A percentile compares a stretch with the other conserved stretches of the same genome.
These are phyloP conservation scores for Ceratopteris richardii DNA, from an alignment of 75 land plant species.

Conservation along the genomic window DNA sequence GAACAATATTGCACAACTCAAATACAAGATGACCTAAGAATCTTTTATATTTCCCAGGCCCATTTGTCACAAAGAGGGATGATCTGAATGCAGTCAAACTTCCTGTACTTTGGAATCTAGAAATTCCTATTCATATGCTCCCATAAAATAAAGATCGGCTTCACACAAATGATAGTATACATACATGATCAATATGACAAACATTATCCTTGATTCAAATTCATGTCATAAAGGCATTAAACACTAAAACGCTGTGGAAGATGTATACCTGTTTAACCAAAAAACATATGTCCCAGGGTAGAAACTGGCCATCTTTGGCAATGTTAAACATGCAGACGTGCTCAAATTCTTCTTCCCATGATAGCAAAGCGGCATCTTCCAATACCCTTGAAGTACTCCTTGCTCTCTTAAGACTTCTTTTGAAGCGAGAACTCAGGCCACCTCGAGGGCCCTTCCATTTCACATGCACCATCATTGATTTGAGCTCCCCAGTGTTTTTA, in stretches of 20 bases:
- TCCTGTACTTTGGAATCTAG: too few relatives aligned
- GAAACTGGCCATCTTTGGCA: constrained; percentile 27
- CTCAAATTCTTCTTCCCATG: constrained; percentile 68
- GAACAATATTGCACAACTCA: too few relatives aligned
- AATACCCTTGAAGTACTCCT: constrained; percentile 30
- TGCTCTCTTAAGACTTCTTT: constrained; percentile 50
- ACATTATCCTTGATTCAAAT: too few relatives aligned
- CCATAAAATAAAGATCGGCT: too few relatives aligned
- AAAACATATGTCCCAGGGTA: constrained; percentile 72
- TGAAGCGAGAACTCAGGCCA: constrained; percentile 36
- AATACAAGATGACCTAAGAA: too few relatives aligned
- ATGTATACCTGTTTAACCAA: constrained; percentile 47
- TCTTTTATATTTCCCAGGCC: too few relatives aligned
- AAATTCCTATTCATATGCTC: too few relatives aligned
- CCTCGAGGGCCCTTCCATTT: constrained; percentile 72
- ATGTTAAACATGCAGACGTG: constrained; percentile 35
- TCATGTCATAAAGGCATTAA: too few relatives aligned
- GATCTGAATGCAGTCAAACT: too few relatives aligned
- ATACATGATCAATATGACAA: too few relatives aligned
- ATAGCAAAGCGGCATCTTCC: constrained; percentile 28
- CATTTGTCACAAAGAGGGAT: too few relatives aligned
- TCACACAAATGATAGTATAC: too few relatives aligned
- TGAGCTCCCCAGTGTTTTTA: not conserved
- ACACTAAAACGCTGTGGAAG: not conserved
- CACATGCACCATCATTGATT: constrained; percentile 39